Evolutionary conservation across 1,284 basidiomycete genomes (phyloP), one percentile per base, ranked within the genome.

Genomic region (Cronartium quercuum): DNA sequence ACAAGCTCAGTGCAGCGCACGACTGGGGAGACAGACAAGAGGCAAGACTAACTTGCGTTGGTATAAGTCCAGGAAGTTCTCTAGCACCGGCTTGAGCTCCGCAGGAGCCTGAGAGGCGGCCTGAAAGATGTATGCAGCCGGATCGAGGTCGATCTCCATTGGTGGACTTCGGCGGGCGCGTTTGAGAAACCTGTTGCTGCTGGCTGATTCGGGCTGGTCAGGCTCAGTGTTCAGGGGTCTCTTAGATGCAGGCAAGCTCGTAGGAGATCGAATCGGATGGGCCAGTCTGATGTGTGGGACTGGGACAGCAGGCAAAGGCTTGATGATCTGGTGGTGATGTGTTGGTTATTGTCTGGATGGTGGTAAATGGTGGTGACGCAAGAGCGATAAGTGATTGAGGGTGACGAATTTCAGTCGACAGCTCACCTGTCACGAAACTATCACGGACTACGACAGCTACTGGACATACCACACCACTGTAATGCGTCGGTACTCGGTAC

Each of bases 81-180:
- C 64, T 6, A 66, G 57, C 6, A 6, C 18, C 2, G 70, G 51
- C 62, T 34, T 60, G 1, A 74, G 37, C 7, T 74, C 70, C 6
- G 37, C 18, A 15, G 70, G 51, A 4, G 55, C 38, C 38, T 66
- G n/a, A 47, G 38, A 15, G 15, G 42, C 37, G 35, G 42, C 34
- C 38, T 74, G 70, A 6, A 55, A 40, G 34, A 74, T 58, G 35
- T 60, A 74, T 21, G 40, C 38, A 40, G 41, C 47, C 4, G 70
- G 64, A 51, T 66, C 70, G 29, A 51, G 18, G 35, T 74, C 70
- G 57, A 74, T 74, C 24, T 74, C 70, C 70, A 74, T 74, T 60
- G 44, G n/a, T 47, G 44, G 10, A 10, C n/a, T 47, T n/a, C n/a
- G 10, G 44, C 44, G 10, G 12, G 10, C n/a, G 44, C 10, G 44